A percentile compares a stretch with the other conserved stretches of the same genome.
These are phyloP conservation scores for Chrysophaeum taylorii DNA, from an alignment of 352 stramenopile genomes.

Conservation along the genomic window DNA sequence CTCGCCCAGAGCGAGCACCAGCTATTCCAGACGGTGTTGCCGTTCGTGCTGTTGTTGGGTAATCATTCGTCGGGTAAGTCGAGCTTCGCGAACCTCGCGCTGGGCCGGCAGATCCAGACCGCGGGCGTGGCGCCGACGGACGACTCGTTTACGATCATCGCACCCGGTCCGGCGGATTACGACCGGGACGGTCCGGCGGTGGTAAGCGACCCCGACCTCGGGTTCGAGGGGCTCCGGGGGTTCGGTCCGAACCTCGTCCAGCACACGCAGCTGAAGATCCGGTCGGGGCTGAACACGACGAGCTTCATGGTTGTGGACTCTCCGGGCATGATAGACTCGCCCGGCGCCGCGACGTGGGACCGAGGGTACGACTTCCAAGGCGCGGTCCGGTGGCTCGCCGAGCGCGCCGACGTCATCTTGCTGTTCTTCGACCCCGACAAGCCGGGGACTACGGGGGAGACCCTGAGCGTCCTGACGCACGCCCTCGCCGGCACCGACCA, in stretches of 20 bases:
- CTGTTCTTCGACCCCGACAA: slow-evolving; percentile 99
- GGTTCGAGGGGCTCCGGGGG: slow-evolving; percentile 83
- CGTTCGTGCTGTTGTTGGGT: slow-evolving; percentile 96
- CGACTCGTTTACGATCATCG: slow-evolving; percentile 98
- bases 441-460: slow-evolving; percentile 94
- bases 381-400: slow-evolving; percentile 93
- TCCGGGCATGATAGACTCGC: slow-evolving; percentile 98
- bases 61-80: slow-evolving; percentile 98
- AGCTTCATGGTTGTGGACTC: slow-evolving; percentile 98
- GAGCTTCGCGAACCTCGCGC: slow-evolving; percentile 97
- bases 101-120: slow-evolving; percentile 86
- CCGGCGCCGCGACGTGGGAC: slow-evolving; percentile 53
- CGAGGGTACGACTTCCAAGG: slow-evolving; percentile 94
- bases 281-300: slow-evolving; percentile 67
- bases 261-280: slow-evolving; percentile 94
- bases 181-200: slow-evolving; percentile 87
- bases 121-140: slow-evolving; percentile 98
- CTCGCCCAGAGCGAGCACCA: slow-evolving; percentile 6
- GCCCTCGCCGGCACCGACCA: slow-evolving; percentile 95
- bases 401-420: slow-evolving; percentile 95
- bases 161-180: slow-evolving; percentile 81
- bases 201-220: slow-evolving; percentile 93
- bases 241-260: slow-evolving; percentile 95
- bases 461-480: slow-evolving; percentile 90
- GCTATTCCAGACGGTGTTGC: slow-evolving; percentile 74